A percentile compares a stretch with the other conserved stretches of the same genome.
phyloP scores from a whole-genome alignment of 345 rosid species.

The Raphanus sativus region DNA sequence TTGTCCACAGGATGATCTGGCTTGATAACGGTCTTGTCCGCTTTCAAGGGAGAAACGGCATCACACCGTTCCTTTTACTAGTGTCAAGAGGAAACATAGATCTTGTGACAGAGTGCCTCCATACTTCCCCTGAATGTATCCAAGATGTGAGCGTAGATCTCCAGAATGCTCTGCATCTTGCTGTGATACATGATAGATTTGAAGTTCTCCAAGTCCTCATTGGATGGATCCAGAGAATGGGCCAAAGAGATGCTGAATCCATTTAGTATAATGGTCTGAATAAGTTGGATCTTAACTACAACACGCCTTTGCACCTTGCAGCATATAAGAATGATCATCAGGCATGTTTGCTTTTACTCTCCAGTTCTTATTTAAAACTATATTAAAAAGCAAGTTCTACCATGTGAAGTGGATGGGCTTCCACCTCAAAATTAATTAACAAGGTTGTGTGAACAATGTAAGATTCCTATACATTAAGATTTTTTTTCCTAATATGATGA shows the following conservation, averaged over 20 bases:
- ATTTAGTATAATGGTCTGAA: not conserved
- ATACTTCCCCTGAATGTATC: not conserved
- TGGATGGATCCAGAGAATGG: conserved; percentile 21
- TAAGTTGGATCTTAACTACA: not conserved
- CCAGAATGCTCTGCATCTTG: not conserved
- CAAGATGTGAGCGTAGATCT: not conserved
- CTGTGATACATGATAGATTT: not conserved
- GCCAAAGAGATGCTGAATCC: not conserved
- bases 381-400: not conserved
- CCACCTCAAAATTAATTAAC: not conserved
- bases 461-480: not conserved
- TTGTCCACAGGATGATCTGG: not conserved
- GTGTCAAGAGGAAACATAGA: not conserved
- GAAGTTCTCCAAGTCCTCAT: conserved; percentile 32
- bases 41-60: not conserved
- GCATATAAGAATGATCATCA: conserved; percentile 23
- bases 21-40: not conserved
- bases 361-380: not conserved
- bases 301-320: conserved; percentile 35
- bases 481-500: not conserved
- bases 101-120: not conserved
- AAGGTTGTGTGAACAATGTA: not conserved
- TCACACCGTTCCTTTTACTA: not conserved
- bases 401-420: not conserved
- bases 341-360: conserved; percentile 12